Conservation (phyloP, 805 yeast species). For the Suhomyces emberorum region DNA sequence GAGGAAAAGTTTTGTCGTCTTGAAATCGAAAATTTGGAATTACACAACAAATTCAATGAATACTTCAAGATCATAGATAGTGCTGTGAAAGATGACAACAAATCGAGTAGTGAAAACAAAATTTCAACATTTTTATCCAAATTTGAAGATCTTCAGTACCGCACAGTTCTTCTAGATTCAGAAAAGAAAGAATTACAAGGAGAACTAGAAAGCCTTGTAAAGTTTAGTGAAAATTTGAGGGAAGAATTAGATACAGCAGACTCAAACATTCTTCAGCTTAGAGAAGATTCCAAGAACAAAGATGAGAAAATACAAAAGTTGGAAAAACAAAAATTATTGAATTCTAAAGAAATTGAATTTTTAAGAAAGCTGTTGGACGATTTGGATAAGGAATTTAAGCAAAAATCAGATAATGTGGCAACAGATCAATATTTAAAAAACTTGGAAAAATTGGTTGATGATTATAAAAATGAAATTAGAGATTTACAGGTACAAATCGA, state of each 20-base stretch:
- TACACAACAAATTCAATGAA: slow-evolving; percentile 46
- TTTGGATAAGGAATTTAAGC: slow-evolving; percentile 14
- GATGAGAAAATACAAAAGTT: slow-evolving; percentile 31
- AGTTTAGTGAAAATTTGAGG: slow-evolving; percentile 5
- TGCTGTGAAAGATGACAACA: slow-evolving; percentile 14
- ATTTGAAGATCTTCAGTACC: slow-evolving; percentile 31
- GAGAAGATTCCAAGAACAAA: slow-evolving; percentile 11
- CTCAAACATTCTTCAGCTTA: slow-evolving; percentile 13
- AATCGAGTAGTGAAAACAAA: slow-evolving; percentile 17
- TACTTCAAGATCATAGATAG: slow-evolving; percentile 43
- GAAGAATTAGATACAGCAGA: slow-evolving; percentile 8
- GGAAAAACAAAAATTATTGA: slow-evolving; percentile 49
- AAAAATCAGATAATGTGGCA: slow-evolving; percentile 20
- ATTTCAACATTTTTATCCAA: slow-evolving; percentile 28
- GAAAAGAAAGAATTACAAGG: slow-evolving; percentile 24
- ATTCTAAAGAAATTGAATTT: slow-evolving; percentile 57
- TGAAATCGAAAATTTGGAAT: slow-evolving; percentile 47
- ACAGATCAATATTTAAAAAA: slow-evolving; percentile 36
- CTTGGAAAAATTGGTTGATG: slow-evolving; percentile 50
- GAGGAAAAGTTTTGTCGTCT: slow-evolving; percentile 46
- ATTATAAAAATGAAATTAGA: slow-evolving; percentile 51
- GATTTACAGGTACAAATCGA: slow-evolving; percentile 37
- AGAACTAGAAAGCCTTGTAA: slow-evolving; percentile 15
- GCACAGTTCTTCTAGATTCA: slow-evolving; percentile 35
- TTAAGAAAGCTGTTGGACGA: slow-evolving; percentile 54